Base-by-base conservation (phyloP, 2,329 filamentous ascomycete species). In the Teratosphaeria gauchensis region DNA sequence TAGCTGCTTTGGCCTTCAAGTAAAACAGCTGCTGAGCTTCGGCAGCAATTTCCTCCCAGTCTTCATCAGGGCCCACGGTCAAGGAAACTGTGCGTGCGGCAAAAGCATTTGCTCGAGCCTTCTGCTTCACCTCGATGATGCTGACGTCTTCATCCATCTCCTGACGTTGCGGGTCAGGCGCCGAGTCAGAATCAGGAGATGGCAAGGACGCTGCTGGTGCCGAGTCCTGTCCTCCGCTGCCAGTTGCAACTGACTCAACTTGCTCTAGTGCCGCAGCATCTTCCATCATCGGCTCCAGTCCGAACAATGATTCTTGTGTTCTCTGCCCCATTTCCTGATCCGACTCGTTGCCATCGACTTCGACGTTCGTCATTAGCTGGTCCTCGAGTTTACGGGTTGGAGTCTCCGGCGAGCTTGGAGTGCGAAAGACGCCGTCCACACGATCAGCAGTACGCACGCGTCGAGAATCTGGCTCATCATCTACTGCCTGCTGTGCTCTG, bases 11-110 rank as follows among this genome's bases (percentile, higher is more conserved):
- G 14, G 53, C 31, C 14, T 55, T 55, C 31, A 55, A 33, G 31
- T 28, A 19, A 46, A 52, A 53, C 28, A 53, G 24, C 46, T 53
- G 19, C 46, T 55, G 31, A 24, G 21, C 14, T 12, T 35, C 16
- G 21, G 60, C 42, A 57, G 55, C 46, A 54, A 58, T 32, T 54
- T 65, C 48, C 53, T 51, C 14, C 51, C 56, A 52, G 19, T 30
- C 53, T 30, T 51, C 11, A 31, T 54, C 4, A 12, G 51, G 3
- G 28, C 31, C 9, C 38, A 56, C 42, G n/a, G 42, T 24, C 16
- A 48, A 48, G 7, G 42, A 48, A 6, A 48, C 19, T 48, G 42
- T 48, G 16, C 42, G 42, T 9, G 42, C n/a, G 6, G 16, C 42
- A 6, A 19, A 16, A 6, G 42, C 42, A 21, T 48, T 48, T n/a